Evolutionary conservation across 2,329 filamentous ascomycete species (phyloP), one percentile per base, ranked within the genome.

Genomic region (Penicillium decumbens): DNA sequence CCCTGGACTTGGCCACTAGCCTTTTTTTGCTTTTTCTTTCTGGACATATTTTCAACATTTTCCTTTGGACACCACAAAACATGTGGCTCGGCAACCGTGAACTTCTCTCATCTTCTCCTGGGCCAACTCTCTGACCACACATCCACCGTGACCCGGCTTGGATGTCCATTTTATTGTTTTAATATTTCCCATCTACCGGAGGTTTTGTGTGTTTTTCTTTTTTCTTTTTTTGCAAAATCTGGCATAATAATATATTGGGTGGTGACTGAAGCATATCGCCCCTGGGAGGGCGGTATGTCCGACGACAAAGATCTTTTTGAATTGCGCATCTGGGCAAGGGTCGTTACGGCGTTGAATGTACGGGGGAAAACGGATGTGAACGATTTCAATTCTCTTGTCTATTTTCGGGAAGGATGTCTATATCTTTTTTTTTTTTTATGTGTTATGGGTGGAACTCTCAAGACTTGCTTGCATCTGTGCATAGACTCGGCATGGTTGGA

Each of bases 111-210:
- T 18, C 15, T 18, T 45, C 44, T 51, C 41, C 18, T 45, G 27
- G 43, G 28, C 41, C 30, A 39, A 12, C 12, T 20, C 24, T 25
- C 18, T 39, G 37, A 25, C 37, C 37, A 9, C 37, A 20, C 23
- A 10, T 39, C 38, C 23, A 25, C 38, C 38, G 23, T n/a, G 24
- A 29, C 28, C 29, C n/a, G 24, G 33, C 18, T 43, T 50, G 43
- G 48, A 41, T 35, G 27, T 43, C 23, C 20, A 48, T 62, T 56
- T 45, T 50, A 50, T 30, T 60, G 55, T 60, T 54, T 58, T 60
- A 59, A 60, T 61, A 60, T 55, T 56, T 54, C 42, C 37, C 45
- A 56, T 50, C 54, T 56, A 51, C 39, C 42, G 32, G 54, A 43
- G 47, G 53, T 37, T 23, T 18, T 18, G 1, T 18, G 15, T 18